Evolutionary conservation across 257 asterid species (phyloP), one percentile per base, ranked within the genome.

Genomic region (Solanum dulcamara): DNA sequence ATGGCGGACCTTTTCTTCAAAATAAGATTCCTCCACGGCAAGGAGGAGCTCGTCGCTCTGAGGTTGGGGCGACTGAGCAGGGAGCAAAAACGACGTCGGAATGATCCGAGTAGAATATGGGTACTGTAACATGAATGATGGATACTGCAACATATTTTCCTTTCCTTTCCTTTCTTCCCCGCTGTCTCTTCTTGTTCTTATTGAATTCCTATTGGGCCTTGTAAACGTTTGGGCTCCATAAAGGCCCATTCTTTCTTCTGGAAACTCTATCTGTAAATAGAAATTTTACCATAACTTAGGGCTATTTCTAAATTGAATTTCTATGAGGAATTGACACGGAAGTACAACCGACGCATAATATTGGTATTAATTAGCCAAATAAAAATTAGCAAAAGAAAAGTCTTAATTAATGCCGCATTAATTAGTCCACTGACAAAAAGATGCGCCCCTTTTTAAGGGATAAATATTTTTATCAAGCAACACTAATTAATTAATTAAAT

Each of bases 41-140:
- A 95, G 96, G 84, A 96, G 93, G 53, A 94, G 90, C 88, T 97
- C 98, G 88, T 95, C 98, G 90, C 85, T 91, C 4, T 90, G 96
- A 81, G 97, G 98, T 59, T 90, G 93, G 51, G 98, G 97, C 99
- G 98, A 97, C 90, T 95, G 99, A 18, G 92, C 88, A 10, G 93
- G 94, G 6, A 95, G 97, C 85, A 95, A 77, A 89, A 83, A 93
- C 87, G 98, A 92, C 84, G 98, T 90, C 89, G 98, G 98, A 89
- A 93, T 92, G 85, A 91, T 70, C 89, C 97, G 91, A 32, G 90
- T 91, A 86, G 98, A 91, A 88, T 90, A 88, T n/a, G 99, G 99
- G 79, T 92, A 90, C 91, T 91, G 95, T 64, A 86, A 89, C 98
- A 93, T 91, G 90, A 91, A 96, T 59, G 93, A 93, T 72, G 99